A percentile compares a stretch with the other conserved stretches of the same genome.
phyloP scores from a whole-genome alignment of 495 filamentous ascomycete species.

The Talaromyces liani region DNA sequence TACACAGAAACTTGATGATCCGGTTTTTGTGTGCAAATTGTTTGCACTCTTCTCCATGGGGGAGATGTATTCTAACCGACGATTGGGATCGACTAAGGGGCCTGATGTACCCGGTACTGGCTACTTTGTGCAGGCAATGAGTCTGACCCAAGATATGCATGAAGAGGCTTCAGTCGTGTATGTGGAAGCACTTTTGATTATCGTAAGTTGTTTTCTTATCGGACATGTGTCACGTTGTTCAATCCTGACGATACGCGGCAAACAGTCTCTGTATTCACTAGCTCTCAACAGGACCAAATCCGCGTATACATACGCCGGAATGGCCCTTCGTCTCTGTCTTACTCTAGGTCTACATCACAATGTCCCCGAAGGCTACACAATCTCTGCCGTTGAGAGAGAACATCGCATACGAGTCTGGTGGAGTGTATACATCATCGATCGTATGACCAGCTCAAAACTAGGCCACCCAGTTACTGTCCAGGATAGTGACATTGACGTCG shows the following conservation, averaged over 20 bases:
- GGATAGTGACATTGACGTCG: slow-evolving; percentile 19
- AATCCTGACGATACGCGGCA: not conserved
- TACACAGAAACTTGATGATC: slow-evolving; percentile 1
- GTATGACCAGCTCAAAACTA: slow-evolving; percentile 18
- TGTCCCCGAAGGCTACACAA: slow-evolving; percentile 9
- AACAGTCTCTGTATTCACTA: slow-evolving; percentile 11
- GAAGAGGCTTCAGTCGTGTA: slow-evolving; percentile 7
- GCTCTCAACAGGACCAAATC: slow-evolving; percentile 13
- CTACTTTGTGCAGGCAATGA: slow-evolving; percentile 27
- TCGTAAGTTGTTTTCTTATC: not conserved
- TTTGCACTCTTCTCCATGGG: slow-evolving; percentile 12
- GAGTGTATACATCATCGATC: slow-evolving; percentile 20
- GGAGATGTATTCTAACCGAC: slow-evolving; percentile 14
- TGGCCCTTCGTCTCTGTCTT: slow-evolving; percentile 17
- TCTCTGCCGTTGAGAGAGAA: slow-evolving; percentile 17
- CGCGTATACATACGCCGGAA: slow-evolving; percentile 17
- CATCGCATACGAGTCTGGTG: slow-evolving; percentile 20
- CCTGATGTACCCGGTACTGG: slow-evolving; percentile 13
- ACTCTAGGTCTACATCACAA: slow-evolving; percentile 18
- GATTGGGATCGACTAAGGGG: slow-evolving; percentile 5
- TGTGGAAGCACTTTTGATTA: slow-evolving; percentile 8
- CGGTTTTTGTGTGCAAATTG: slow-evolving; percentile 11
- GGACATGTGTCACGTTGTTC: not conserved
- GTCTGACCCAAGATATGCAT: slow-evolving; percentile 9
- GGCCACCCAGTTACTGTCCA: slow-evolving; percentile 18